Conservation (phyloP, 495 filamentous ascomycete genomes). For the Cenococcum geophilum region DNA sequence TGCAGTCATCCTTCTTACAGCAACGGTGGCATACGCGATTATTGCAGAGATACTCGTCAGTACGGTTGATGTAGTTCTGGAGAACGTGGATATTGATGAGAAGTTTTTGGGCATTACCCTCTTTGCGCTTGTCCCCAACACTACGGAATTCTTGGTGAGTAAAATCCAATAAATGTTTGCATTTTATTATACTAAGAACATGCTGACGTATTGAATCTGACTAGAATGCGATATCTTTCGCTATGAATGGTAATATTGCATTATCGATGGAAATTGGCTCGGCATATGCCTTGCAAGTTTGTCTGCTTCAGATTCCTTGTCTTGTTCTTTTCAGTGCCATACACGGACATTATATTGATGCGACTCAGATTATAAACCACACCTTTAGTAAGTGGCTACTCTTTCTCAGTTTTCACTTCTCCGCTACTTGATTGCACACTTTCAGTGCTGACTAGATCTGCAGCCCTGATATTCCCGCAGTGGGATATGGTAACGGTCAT, state of each 20-base stretch:
- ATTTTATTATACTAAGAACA: not conserved
- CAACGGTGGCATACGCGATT: conserved; percentile 87
- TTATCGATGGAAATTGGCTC: conserved; percentile 99
- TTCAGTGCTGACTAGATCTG: conserved; percentile 12
- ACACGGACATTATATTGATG: conserved; percentile 45
- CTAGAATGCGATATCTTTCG: conserved; percentile 97
- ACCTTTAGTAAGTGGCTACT: conserved; percentile 60
- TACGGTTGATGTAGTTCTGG: conserved; percentile 89
- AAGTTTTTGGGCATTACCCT: conserved; percentile 98
- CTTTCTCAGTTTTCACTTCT: not conserved
- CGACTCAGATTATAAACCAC: conserved; percentile 58
- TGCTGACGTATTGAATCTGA: conserved; percentile 35
- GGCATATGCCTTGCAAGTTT: conserved; percentile 94
- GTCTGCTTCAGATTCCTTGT: conserved; percentile 90
- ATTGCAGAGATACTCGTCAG: conserved; percentile 96
- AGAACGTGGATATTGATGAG: conserved; percentile 85
- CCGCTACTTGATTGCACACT: not conserved
- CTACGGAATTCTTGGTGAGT: conserved; percentile 91
- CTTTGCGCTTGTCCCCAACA: conserved; percentile 95
- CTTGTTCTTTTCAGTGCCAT: conserved; percentile 86
- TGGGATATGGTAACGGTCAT: conserved; percentile 99
- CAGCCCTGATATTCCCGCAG: conserved; percentile 88
- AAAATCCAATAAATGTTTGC: no score
- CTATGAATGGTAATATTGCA: conserved; percentile 99
- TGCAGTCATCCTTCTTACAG: conserved; percentile 78